Base-by-base conservation (phyloP, 2,329 filamentous ascomycete species). In the Aspergillus sp. region DNA sequence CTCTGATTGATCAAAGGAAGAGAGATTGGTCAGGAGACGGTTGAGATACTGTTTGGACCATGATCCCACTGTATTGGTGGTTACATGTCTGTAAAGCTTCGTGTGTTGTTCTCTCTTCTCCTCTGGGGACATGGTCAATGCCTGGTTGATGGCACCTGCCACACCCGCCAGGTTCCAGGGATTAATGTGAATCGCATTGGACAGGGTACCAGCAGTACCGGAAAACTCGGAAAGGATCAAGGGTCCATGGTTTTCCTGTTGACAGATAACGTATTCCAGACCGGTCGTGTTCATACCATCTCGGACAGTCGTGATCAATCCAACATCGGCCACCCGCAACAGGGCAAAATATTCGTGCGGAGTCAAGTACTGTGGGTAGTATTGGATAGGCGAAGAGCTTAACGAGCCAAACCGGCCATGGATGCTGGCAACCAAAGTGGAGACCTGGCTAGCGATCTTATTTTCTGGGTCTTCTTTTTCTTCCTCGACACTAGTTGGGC, bases 271-370 rank as follows among this genome's bases (percentile, higher is more conserved):
- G 65, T 96, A 97, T 69, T 97, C 93, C 58, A 97, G 75, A 65
- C 89, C 94, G 17, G 90, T 95, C 0, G 91, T 96, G 74, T 96
- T 97, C 90, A 97, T 96, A 49, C 91, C 91, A 66, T 97, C 93
- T 51, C 91, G 83, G 19, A 97, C 90, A 57, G 89, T 95, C 5
- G 93, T 96, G 68, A 97, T 96, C 44, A 97, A 76, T 3, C 90
- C 91, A 56, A 96, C 88, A 65, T 97, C 90, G 30, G 87, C 90
- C 2, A 89, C 83, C 20, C 91, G 84, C 45, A 97, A 79, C n/a
- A 97, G 80, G 3, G 91, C 90, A 68, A 95, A 94, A 68, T 97
- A 97, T 70, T 97, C 90, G 59, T 90, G 86, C 56, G 85, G 86
- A 43, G 83, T 85, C 41, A 97, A 79, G 65, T 96, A 96, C 66